Base-by-base conservation (phyloP, 768 basidiomycete species). In the Tulasnella sp. region DNA sequence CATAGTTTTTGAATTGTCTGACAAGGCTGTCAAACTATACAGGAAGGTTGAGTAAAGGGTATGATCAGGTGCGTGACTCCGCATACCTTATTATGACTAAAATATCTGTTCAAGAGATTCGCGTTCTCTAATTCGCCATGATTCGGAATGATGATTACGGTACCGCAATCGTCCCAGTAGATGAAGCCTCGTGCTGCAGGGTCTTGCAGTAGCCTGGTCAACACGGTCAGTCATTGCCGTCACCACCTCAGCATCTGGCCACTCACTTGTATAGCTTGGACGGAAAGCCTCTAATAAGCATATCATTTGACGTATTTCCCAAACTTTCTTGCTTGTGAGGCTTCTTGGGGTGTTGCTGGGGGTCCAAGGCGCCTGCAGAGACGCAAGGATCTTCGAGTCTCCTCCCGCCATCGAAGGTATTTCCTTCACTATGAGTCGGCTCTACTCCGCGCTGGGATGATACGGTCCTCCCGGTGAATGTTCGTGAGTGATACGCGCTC, bases 281-380 rank as follows among this genome's bases (percentile, higher is more conserved):
- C 73, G 96, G 94, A 85, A 96, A 96, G 84, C 95, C 95, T 84
- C 95, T 95, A 31, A 88, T 89, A 18, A 86, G 87, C 84, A 12
- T 3, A n/a, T 22, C 24, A n/a, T 24, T n/a, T 54, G 54, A n/a
- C 7, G 24, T 54, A n/a, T 9, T 8, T 12, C 54, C 54, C 4
- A 12, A 24, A 11, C n/a, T n/a, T 6, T 54, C 54, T 54, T 54
- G 54, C 22, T 22, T n/a, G 24, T n/a, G 24, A 12, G 54, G 24
- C n/a, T 22, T n/a, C 3, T n/a, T 24, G 11, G 24, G 24, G 22
- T 22, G 54, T n/a, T 54, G 54, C 54, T 54, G 54, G 5, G 11
- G 1, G 54, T 22, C 12, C 1, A n/a, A 7, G 3, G 9, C 1
- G 24, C 46, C 46, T 46, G 46, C 16, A 8, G 42, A 8, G 46